Percentiles rank a stretch among this genome's conserved stretches.
Evolutionary conservation across 768 basidiomycete genomes (phyloP).

Genomic region (Leccinum incarnatum): DNA sequence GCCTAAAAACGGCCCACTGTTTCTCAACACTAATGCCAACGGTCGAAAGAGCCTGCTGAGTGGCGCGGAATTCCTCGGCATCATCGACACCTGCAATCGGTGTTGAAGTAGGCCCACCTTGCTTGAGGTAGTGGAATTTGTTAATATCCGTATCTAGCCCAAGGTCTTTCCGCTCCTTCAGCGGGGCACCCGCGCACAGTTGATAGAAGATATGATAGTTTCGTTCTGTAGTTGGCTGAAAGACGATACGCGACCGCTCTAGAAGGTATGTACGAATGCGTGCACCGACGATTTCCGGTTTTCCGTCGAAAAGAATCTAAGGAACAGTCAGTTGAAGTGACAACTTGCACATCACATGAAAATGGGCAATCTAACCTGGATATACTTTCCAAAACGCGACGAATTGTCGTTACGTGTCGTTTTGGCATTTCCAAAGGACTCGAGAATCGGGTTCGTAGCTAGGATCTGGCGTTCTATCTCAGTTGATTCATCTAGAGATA

Average conservation of each 20-base stretch:
- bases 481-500: slow-evolving; percentile 79
- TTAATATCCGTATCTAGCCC: slow-evolving; percentile 82
- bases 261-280: slow-evolving; percentile 98
- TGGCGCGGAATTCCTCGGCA: slow-evolving; percentile 89
- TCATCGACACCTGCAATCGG: slow-evolving; percentile 94
- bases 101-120: slow-evolving; percentile 85
- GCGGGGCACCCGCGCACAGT: slow-evolving; percentile 92
- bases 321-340: neutral
- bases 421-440: slow-evolving; percentile 99
- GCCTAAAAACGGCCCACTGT: slow-evolving; percentile 96
- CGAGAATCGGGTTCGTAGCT: slow-evolving; percentile 98
- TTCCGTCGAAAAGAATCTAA: slow-evolving; percentile 94
- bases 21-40: slow-evolving; percentile 97
- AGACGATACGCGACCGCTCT: slow-evolving; percentile 95
- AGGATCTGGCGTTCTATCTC: slow-evolving; percentile 97
- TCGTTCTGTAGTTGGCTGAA: slow-evolving; percentile 93
- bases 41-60: slow-evolving; percentile 92
- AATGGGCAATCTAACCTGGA: slow-evolving; percentile 55
- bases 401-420: slow-evolving; percentile 99
- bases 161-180: slow-evolving; percentile 93
- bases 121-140: slow-evolving; percentile 90
- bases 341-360: neutral
- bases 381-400: slow-evolving; percentile 98
- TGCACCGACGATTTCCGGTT: slow-evolving; percentile 96
- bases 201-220: slow-evolving; percentile 99